These are phyloP conservation scores for Blepharisma japonicum DNA, from an alignment of 73 alveolate genomes.

Conservation along the genomic window DNA sequence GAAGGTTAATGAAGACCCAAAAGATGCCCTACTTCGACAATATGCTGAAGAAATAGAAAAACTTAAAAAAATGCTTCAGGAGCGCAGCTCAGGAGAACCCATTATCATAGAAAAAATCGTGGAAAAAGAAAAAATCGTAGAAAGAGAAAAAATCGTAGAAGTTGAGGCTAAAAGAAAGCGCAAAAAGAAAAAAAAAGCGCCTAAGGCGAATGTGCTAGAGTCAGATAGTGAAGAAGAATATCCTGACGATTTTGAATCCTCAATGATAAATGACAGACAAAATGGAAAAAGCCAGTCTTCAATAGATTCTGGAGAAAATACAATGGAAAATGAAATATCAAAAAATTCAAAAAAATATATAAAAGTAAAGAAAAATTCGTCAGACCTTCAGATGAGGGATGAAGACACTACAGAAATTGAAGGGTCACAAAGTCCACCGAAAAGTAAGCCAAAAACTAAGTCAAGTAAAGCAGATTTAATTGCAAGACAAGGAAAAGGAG, in stretches of 20 bases:
- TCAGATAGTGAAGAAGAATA: conserved; percentile 26
- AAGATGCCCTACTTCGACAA: conserved; percentile 93
- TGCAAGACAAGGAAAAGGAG: background rate
- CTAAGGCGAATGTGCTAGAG: background rate
- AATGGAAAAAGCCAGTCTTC: too few species aligned
- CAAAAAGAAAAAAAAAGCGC: conserved; percentile 39
- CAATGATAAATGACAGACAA: too few species aligned
- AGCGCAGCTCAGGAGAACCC: conserved; percentile 36
- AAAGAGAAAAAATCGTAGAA: conserved; percentile 71
- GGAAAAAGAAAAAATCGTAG: conserved; percentile 70
- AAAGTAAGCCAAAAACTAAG: too few species aligned
- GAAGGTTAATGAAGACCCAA: conserved; percentile 96
- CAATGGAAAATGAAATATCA: too few species aligned
- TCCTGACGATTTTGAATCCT: conserved; percentile 17
- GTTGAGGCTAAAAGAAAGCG: conserved; percentile 46
- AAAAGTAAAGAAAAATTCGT: too few species aligned
- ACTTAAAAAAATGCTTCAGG: conserved; percentile 59
- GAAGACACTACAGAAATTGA: too few species aligned
- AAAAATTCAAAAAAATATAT: too few species aligned
- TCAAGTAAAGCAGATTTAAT: too few species aligned
- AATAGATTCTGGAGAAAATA: too few species aligned
- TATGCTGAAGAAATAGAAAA: conserved; percentile 92
- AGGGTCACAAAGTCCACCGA: too few species aligned
- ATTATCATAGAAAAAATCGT: conserved; percentile 76
- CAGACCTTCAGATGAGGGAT: too few species aligned